Conservation (phyloP, 768 basidiomycete genomes). For the Tricholoma saponaceum region DNA sequence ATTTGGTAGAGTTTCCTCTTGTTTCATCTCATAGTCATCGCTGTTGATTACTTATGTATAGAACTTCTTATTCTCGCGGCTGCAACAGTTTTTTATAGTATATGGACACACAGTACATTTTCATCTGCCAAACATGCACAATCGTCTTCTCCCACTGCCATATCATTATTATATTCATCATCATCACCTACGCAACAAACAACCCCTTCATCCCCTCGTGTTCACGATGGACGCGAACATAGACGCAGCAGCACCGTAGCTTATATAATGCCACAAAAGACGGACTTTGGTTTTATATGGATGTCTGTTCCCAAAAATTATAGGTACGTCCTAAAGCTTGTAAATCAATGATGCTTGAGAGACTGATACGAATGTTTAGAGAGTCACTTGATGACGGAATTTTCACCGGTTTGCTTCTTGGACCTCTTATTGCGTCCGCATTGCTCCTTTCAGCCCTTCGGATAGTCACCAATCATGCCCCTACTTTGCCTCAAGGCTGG, state of each 20-base stretch:
- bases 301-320: slow-evolving; percentile 91
- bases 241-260: slow-evolving; percentile 28
- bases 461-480: slow-evolving; percentile 18
- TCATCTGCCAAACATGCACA: slow-evolving; percentile 13
- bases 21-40: slow-evolving; percentile 5
- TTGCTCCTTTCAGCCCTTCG: slow-evolving; percentile 53
- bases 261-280: slow-evolving; percentile 31
- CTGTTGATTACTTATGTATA: slow-evolving; percentile 19
- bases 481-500: slow-evolving; percentile 61
- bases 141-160: slow-evolving; percentile 10
- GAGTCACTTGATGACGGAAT: slow-evolving; percentile 84
- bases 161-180: slow-evolving; percentile 15
- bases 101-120: slow-evolving; percentile 56
- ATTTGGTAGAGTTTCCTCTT: slow-evolving; percentile 37
- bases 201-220: slow-evolving; percentile 38
- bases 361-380: slow-evolving; percentile 32
- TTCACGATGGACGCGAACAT: slow-evolving; percentile 41
- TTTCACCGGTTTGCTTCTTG: slow-evolving; percentile 77
- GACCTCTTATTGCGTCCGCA: slow-evolving; percentile 73
- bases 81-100: slow-evolving; percentile 54
- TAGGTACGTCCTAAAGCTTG: slow-evolving; percentile 38
- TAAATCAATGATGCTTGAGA: neutral
- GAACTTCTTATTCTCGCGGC: slow-evolving; percentile 56
- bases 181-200: slow-evolving; percentile 7
- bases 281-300: slow-evolving; percentile 73